Evolutionary conservation across 495 filamentous ascomycete genomes (phyloP).

Genomic region (Penicillium antarcticum): DNA sequence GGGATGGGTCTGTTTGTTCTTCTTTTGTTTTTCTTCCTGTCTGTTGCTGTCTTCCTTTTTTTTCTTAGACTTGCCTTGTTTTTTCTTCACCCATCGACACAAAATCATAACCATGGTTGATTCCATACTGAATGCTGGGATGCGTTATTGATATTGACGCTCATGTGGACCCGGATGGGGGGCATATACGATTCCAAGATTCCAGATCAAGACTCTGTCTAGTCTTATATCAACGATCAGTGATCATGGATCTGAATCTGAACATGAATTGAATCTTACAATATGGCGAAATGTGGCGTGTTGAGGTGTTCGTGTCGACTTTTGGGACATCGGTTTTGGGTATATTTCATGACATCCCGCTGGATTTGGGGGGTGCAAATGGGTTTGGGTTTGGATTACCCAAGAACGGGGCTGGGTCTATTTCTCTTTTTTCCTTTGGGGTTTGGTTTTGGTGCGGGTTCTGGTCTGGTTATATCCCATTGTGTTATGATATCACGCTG

Average conservation of each 20-base stretch:
- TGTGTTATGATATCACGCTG: constrained; percentile 30
- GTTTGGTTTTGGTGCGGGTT: constrained; percentile 9
- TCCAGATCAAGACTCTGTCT: neutral
- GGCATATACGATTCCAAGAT: neutral
- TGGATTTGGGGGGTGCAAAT: neutral
- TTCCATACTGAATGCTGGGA: neutral
- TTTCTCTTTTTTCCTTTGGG: constrained; percentile 3
- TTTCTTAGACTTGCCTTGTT: constrained; percentile 11
- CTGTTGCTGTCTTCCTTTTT: neutral
- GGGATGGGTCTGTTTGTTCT: constrained; percentile 4
- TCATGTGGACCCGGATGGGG: neutral
- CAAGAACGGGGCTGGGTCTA: neutral
- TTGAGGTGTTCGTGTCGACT: neutral
- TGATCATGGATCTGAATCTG: too few species aligned
- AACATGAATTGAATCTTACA: too few species aligned
- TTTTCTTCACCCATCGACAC: constrained; percentile 5
- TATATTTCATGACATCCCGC: too few species aligned
- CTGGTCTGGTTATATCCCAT: constrained; percentile 30
- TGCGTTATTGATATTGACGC: neutral
- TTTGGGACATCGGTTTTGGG: neutral
- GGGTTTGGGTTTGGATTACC: constrained; percentile 5
- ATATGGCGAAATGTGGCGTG: constrained; percentile 1
- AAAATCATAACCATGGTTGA: neutral
- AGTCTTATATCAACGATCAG: too few species aligned
- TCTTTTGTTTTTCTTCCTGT: constrained; percentile 2